These are phyloP conservation scores for Aspergillus japonicus DNA, from an alignment of 2,329 filamentous ascomycete species.

Conservation along the genomic window DNA sequence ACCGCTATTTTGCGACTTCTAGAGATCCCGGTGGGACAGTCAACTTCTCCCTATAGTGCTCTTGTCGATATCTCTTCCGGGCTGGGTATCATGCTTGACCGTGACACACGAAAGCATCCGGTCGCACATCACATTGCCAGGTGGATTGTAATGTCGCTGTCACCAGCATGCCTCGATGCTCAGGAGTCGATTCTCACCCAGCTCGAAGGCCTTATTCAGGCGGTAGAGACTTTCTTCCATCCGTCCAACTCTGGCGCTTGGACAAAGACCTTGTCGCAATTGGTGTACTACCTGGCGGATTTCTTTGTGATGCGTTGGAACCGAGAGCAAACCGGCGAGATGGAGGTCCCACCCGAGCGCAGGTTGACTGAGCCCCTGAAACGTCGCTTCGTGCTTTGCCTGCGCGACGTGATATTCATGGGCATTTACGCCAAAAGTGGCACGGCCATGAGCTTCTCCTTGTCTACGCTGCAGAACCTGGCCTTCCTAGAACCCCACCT, in stretches of 20 bases:
- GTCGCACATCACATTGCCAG: constrained; percentile 87
- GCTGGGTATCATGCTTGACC: constrained; percentile 80
- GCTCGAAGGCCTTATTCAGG: constrained; percentile 87
- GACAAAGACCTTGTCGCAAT: constrained; percentile 85
- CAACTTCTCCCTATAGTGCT: constrained; percentile 82
- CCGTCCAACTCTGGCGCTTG: constrained; percentile 92
- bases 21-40: constrained; percentile 94
- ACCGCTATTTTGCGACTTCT: constrained; percentile 84
- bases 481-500: constrained; percentile 88
- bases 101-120: constrained; percentile 91
- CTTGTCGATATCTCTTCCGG: constrained; percentile 80
- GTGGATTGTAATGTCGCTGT: constrained; percentile 90
- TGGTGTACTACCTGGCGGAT: constrained; percentile 89
- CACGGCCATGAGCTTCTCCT: constrained; percentile 86
- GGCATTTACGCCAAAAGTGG: constrained; percentile 95
- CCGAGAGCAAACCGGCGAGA: constrained; percentile 86
- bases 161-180: constrained; percentile 74
- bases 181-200: constrained; percentile 77
- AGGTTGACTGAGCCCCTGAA: constrained; percentile 78
- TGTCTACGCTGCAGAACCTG: constrained; percentile 83
- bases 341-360: constrained; percentile 78
- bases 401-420: constrained; percentile 96
- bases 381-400: constrained; percentile 80
- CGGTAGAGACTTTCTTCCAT: constrained; percentile 97
- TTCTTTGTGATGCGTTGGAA: constrained; percentile 99